A percentile compares a stretch with the other conserved stretches of the same genome.
These are phyloP conservation scores for Malus asiatica DNA, from an alignment of 306 rosid species.

Conservation along the genomic window DNA sequence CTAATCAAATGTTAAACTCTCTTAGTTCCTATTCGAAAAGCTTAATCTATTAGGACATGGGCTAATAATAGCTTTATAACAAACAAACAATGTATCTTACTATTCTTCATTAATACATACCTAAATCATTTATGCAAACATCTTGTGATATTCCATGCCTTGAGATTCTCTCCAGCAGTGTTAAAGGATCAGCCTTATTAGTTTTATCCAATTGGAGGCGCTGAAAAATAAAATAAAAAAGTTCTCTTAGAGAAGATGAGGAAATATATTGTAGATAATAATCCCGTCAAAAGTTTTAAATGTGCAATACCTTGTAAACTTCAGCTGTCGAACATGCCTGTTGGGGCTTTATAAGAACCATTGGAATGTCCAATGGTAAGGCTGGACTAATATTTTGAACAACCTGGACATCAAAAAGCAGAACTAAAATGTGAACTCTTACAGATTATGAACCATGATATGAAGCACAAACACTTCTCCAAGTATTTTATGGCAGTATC, in stretches of 20 bases:
- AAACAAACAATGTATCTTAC: neutral
- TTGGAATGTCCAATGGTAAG: conserved; percentile 60
- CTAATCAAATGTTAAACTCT: neutral
- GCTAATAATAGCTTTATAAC: neutral
- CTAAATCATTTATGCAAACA: conserved; percentile 84
- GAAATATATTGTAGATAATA: neutral
- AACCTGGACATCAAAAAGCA: conserved; percentile 41
- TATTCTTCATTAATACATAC: conserved; percentile 28
- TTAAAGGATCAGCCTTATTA: conserved; percentile 56
- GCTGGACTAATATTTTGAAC: conserved; percentile 73
- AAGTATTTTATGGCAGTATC: neutral
- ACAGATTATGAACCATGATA: conserved; percentile 4
- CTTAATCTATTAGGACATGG: neutral
- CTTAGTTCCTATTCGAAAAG: neutral
- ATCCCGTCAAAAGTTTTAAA: neutral
- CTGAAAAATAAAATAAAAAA: conserved; percentile 34
- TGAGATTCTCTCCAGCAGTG: conserved; percentile 70
- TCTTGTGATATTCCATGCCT: conserved; percentile 75
- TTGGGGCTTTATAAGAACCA: conserved; percentile 93
- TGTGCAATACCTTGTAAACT: conserved; percentile 77
- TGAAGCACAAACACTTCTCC: neutral
- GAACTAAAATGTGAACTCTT: conserved; percentile 12
- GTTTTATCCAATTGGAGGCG: conserved; percentile 59
- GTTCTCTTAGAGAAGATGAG: conserved; percentile 6
- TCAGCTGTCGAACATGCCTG: conserved; percentile 90